Conservation (phyloP, 306 rosid species). For the Sindora glabra region DNA sequence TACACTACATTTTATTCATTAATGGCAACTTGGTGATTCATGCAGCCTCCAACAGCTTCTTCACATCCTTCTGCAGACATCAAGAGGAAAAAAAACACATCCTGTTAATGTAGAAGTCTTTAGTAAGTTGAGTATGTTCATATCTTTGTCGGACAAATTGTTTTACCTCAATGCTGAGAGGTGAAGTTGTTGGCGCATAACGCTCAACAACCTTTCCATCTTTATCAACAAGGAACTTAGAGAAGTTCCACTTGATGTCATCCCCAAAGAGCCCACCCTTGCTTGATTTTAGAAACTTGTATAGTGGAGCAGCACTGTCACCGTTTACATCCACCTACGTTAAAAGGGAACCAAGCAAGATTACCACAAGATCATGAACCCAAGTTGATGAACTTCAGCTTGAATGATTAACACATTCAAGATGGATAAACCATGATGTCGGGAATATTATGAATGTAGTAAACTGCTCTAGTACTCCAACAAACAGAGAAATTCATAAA, state of each 20-base stretch:
- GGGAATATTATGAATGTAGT: too few species aligned
- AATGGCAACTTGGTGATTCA: constrained; percentile 4
- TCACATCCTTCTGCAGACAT: constrained; percentile 50
- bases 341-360: too few species aligned
- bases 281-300: constrained; percentile 77
- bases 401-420: too few species aligned
- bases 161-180: constrained; percentile 85
- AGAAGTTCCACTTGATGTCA: constrained; percentile 81
- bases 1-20: constrained; percentile 4
- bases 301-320: constrained; percentile 60
- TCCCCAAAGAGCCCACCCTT: constrained; percentile 89
- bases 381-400: too few species aligned
- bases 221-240: constrained; percentile 87
- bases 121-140: not conserved
- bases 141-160: not conserved
- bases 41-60: constrained; percentile 41
- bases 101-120: not conserved
- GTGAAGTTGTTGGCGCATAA: constrained; percentile 92
- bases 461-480: too few species aligned
- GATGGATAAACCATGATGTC: too few species aligned
- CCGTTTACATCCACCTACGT: constrained; percentile 92
- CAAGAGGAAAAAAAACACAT: constrained; percentile 6
- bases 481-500: too few species aligned
- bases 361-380: too few species aligned
- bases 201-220: constrained; percentile 87